Base-by-base conservation (phyloP, 2,329 filamentous ascomycete species). In the Elsinoe fawcettii region DNA sequence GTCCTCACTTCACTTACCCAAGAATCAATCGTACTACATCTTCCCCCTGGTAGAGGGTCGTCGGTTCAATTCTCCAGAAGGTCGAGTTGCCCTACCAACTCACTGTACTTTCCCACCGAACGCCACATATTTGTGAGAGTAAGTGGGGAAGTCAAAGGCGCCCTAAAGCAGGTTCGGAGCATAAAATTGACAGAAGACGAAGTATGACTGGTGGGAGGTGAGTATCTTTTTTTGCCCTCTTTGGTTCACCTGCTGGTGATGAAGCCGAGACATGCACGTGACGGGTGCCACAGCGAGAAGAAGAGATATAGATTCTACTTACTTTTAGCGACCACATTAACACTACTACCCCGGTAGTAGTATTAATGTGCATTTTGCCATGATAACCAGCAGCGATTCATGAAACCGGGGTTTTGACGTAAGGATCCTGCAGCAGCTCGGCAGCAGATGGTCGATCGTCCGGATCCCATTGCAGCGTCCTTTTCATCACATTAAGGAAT, bases 381-480 rank as follows among this genome's bases (percentile, higher is more conserved):
- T n/a, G n/a, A n/a, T n/a, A n/a, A n/a, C n/a, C n/a, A n/a, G n/a
- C 27, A 30, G 27, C 27, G 27, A 30, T 30, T 30, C 27, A 30
- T 30, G 39, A 9, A 14, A 14, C 20, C 16, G 20, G 20, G 5
- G 39, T 18, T 6, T 20, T 43, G 16, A 43, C 20, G 14, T 16
- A 43, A 3, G 39, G 39, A 51, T 66, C 63, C 5, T 63, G 56
- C 51, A 62, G 60, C n/a, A 66, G 53, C 23, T 64, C 61, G 32
- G 60, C 43, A 18, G 64, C 62, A 37, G 58, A 59, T 27, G 60
- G 44, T 27, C 60, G 41, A 58, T 66, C 61, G 58, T 65, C 63
- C 27, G 63, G 63, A 47, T 69, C 61, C 71, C 71, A 74, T 47
- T 68, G 66, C 51, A 74, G 44, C 66, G 72, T 73, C 55, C 69